Evolutionary conservation across 2,329 filamentous ascomycete species (phyloP), one percentile per base, ranked within the genome.

Genomic region (Ophiosphaerella korrae): DNA sequence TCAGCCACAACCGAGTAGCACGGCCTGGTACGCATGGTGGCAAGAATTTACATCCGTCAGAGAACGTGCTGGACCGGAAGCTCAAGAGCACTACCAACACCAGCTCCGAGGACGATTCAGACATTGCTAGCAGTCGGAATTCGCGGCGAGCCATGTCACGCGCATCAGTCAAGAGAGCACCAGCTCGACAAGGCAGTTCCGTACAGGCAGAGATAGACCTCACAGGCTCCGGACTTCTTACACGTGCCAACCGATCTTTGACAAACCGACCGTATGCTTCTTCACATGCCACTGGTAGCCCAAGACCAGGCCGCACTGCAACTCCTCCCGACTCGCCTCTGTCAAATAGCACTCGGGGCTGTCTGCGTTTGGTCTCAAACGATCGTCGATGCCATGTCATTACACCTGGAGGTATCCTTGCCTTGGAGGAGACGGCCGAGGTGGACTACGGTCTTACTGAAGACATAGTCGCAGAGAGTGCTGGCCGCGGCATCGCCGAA

Each of bases 381-480:
- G 81, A 82, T 53, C 75, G 80, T 44, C 76, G 76, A 48, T 87
- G 84, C 55, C 81, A 84, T 29, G 81, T 80, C 6, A 78, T 87
- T 42, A 82, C 80, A 38, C 84, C 93, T 5, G 78, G 94, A 34
- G 91, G 96, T 67, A 94, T 97, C 84, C 83, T 96, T 24, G 93
- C 94, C 55, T 84, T 97, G 1, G 94, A 97, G 74, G 92, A 94
- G 65, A 89, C 95, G 48, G 92, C 92, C 0, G 88, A 92, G 52
- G 88, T 90, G 36, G 92, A 97, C 60, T 84, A 95, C 50, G 92
- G 92, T 5, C 80, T 97, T 40, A 89, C 88, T 0, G 91, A 96
- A 69, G 90, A 94, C 45, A 87, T 97, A 73, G 90, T 97, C 78
- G 87, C 90, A 0, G 94, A 97, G 68, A 97, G 93, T 68, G 89